phyloP scores from a whole-genome alignment of 106 monocot genomes.

The Phalaenopsis equestris region DNA sequence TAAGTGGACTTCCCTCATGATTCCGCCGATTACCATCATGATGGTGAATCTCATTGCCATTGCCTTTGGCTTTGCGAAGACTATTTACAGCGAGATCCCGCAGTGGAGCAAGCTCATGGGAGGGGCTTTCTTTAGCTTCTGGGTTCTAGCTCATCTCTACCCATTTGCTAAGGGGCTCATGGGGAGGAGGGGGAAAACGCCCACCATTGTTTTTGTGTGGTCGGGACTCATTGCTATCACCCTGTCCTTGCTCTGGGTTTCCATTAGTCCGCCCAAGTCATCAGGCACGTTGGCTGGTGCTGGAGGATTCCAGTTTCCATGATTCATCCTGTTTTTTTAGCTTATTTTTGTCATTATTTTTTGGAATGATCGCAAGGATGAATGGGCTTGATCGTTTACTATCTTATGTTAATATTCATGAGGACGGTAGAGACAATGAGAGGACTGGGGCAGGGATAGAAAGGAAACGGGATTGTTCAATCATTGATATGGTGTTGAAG shows the following conservation, averaged over 20 bases:
- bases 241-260: constrained; percentile 43
- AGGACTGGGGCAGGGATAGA: no score
- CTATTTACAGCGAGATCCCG: constrained; percentile 48
- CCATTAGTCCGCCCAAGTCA: constrained; percentile 32
- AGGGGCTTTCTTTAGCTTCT: constrained; percentile 58
- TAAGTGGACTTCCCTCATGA: constrained; percentile 15
- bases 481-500: no score
- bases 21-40: constrained; percentile 61
- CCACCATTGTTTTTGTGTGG: constrained; percentile 58
- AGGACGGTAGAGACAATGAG: no score
- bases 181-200: constrained; percentile 56
- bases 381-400: no score
- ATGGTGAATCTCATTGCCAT: constrained; percentile 73
- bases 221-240: constrained; percentile 50
- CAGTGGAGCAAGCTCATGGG: constrained; percentile 56
- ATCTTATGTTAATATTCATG: no score
- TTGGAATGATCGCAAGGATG: no score
- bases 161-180: constrained; percentile 59
- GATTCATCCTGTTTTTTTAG: not conserved
- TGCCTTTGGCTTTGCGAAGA: constrained; percentile 39
- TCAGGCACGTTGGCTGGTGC: not conserved
- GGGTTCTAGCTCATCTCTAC: constrained; percentile 52
- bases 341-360: no score
- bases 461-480: no score
- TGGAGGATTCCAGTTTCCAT: constrained; percentile 31